Percentiles rank a stretch among this genome's conserved stretches.
Evolutionary conservation across 2,329 filamentous ascomycete species (phyloP).

Genomic region (Didymella sp.): DNA sequence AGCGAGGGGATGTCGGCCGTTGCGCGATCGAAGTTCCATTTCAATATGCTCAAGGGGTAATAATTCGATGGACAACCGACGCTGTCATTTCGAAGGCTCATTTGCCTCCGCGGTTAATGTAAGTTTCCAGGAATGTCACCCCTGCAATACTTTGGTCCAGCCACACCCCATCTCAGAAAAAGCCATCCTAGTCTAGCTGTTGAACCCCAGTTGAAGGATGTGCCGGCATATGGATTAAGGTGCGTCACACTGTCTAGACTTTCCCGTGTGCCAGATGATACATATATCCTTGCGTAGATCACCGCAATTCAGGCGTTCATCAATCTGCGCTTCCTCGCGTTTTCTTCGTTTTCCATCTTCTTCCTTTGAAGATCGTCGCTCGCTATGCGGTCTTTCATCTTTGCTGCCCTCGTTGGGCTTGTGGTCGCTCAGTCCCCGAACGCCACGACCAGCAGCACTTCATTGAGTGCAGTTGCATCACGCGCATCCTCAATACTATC

Average conservation of each 20-base stretch:
- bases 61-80: no score
- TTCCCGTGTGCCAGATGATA: background rate
- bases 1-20: background rate
- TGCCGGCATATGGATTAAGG: slow-evolving; percentile 3
- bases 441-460: slow-evolving; percentile 12
- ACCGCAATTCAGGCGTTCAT: slow-evolving; percentile 3
- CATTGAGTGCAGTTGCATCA: slow-evolving; percentile 4
- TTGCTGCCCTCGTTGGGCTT: slow-evolving; percentile 23
- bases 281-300: slow-evolving; percentile 23
- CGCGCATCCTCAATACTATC: slow-evolving; percentile 11
- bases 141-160: background rate
- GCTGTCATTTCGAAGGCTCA: background rate
- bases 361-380: slow-evolving; percentile 12
- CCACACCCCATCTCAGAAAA: background rate
- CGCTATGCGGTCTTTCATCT: slow-evolving; percentile 23
- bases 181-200: background rate
- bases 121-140: background rate
- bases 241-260: background rate
- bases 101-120: background rate
- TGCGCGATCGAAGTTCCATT: background rate
- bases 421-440: slow-evolving; percentile 22
- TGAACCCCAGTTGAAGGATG: background rate
- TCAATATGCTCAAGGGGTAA: background rate
- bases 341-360: background rate
- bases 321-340: slow-evolving; percentile 3